phyloP scores from a whole-genome alignment of 148 eudicot species.

The Limonium bicolor region DNA sequence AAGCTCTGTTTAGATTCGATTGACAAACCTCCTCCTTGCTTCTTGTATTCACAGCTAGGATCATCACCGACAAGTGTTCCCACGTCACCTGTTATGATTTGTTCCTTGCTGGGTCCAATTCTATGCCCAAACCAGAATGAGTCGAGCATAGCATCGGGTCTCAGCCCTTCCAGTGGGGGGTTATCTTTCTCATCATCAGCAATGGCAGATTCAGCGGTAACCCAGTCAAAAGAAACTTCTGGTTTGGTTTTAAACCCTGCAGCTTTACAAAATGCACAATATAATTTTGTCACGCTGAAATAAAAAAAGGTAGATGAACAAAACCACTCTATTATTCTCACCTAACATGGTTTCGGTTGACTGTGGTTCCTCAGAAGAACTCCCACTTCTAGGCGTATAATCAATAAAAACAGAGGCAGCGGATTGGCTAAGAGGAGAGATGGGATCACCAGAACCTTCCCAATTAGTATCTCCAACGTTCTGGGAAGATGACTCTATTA shows the following conservation, averaged over 20 bases:
- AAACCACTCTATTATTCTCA: slow-evolving; percentile 3
- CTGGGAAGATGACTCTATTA: slow-evolving; percentile 21
- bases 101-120: slow-evolving; percentile 17
- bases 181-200: slow-evolving; percentile 20
- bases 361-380: slow-evolving; percentile 34
- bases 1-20: slow-evolving; percentile 16
- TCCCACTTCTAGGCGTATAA: slow-evolving; percentile 30
- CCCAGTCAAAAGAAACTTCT: slow-evolving; percentile 20
- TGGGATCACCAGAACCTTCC: slow-evolving; percentile 39
- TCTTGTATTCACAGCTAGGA: slow-evolving; percentile 21
- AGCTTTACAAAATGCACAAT: neutral
- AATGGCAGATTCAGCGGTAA: slow-evolving; percentile 9
- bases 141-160: slow-evolving; percentile 53
- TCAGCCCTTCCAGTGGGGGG: slow-evolving; percentile 20
- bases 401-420: slow-evolving; percentile 36
- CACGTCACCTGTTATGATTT: slow-evolving; percentile 19
- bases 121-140: slow-evolving; percentile 31
- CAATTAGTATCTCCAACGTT: slow-evolving; percentile 24
- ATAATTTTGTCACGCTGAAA: neutral
- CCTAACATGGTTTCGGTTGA: slow-evolving; percentile 31
- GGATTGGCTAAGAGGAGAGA: slow-evolving; percentile 64
- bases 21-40: slow-evolving; percentile 12
- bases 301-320: neutral
- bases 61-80: slow-evolving; percentile 44
- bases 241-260: slow-evolving; percentile 31